Conservation (phyloP, 306 rosid species). For the Ziziphus jujuba region DNA sequence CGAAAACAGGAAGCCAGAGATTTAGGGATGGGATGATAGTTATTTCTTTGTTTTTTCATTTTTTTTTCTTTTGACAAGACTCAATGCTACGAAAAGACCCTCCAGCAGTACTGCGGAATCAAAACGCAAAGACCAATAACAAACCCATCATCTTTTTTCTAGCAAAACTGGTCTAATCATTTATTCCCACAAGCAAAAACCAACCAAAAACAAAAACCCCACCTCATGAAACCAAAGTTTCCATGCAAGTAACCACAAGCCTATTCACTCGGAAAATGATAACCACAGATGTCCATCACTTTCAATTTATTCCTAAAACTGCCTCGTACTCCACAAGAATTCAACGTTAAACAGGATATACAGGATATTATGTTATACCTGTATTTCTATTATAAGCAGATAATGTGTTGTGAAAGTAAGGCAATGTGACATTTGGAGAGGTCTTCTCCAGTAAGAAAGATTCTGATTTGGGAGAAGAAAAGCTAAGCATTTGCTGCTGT, state of each 20-base stretch:
- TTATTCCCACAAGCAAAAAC: constrained; percentile 1
- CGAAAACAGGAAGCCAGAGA: constrained; percentile 32
- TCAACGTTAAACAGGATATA: background rate
- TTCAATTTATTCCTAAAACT: constrained; percentile 7
- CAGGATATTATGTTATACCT: constrained; percentile 33
- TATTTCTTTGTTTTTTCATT: background rate
- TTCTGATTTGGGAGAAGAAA: constrained; percentile 72
- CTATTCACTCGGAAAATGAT: background rate
- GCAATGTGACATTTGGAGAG: constrained; percentile 35
- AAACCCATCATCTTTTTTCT: constrained; percentile 25
- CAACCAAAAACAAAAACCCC: constrained; percentile 13
- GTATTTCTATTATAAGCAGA: constrained; percentile 53
- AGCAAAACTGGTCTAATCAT: constrained; percentile 13
- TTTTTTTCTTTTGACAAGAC: constrained; percentile 55
- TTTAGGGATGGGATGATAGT: background rate
- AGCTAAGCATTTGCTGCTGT: constrained; percentile 68
- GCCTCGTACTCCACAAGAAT: background rate
- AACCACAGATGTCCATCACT: background rate
- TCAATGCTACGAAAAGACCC: constrained; percentile 61
- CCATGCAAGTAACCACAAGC: constrained; percentile 25
- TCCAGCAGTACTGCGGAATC: constrained; percentile 40
- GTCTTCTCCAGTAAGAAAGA: constrained; percentile 28
- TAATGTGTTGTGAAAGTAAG: constrained; percentile 30
- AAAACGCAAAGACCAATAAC: constrained; percentile 29
- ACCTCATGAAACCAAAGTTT: constrained; percentile 1